A percentile compares a stretch with the other conserved stretches of the same genome.
These are phyloP conservation scores for Cenchrus americanus DNA, from an alignment of 176 grass and related monocot species.

Conservation along the genomic window DNA sequence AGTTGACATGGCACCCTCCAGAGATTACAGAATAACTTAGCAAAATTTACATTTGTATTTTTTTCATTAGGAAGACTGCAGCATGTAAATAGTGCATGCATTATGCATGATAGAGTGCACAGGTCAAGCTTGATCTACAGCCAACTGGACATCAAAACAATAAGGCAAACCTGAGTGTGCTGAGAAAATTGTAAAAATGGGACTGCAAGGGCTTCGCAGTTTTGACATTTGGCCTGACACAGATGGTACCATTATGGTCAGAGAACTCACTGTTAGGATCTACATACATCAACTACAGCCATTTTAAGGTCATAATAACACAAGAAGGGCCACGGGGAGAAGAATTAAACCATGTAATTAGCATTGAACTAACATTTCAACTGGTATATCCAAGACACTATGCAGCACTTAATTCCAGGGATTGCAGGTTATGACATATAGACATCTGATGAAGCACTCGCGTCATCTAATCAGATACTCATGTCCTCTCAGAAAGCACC, in stretches of 20 bases:
- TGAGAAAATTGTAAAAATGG: too few relatives aligned
- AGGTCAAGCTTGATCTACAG: not conserved
- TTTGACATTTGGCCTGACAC: too few relatives aligned
- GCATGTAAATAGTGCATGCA: not conserved
- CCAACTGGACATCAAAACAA: not conserved
- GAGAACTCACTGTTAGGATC: not conserved
- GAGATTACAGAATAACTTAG: not conserved
- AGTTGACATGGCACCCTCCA: constrained; percentile 18
- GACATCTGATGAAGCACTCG: not conserved
- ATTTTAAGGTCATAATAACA: not conserved
- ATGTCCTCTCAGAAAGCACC: not conserved
- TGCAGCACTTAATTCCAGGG: not conserved
- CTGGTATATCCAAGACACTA: not conserved
- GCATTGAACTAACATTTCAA: not conserved
- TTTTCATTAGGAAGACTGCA: not conserved
- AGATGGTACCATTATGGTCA: too few relatives aligned
- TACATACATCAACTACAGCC: not conserved
- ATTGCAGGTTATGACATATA: not conserved
- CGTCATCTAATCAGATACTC: not conserved
- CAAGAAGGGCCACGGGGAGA: not conserved
- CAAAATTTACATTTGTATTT: not conserved
- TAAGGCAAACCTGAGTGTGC: not conserved
- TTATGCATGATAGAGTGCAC: not conserved
- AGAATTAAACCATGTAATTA: constrained; percentile 1
- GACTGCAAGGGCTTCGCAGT: too few relatives aligned